A percentile compares a stretch with the other conserved stretches of the same genome.
Conservation (phyloP, 352 stramenopile species). For the Elongisporangium senticosum region DNA sequence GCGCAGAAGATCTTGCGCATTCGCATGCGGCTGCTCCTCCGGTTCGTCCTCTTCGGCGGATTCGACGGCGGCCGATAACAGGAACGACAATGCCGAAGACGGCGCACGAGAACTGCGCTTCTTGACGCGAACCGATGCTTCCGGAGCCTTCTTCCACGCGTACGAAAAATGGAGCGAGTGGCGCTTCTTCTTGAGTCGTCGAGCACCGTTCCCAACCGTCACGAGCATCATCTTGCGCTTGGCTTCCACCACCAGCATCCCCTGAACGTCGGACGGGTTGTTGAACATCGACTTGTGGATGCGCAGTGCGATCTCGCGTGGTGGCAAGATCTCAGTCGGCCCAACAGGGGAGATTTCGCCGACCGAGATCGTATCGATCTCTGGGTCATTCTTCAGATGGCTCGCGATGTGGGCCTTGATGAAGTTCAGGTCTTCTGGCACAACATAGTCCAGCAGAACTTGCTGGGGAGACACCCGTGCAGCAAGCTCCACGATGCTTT, state of each 20-base stretch:
- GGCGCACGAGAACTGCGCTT: slow-evolving; percentile 61
- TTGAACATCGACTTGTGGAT: slow-evolving; percentile 87
- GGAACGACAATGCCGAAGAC: slow-evolving; percentile 71
- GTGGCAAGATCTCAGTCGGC: slow-evolving; percentile 31
- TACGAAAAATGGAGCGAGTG: slow-evolving; percentile 72
- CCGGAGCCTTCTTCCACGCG: slow-evolving; percentile 76
- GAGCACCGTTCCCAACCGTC: slow-evolving; percentile 48
- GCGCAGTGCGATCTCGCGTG: slow-evolving; percentile 55
- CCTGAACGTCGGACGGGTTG: slow-evolving; percentile 64
- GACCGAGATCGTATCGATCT: slow-evolving; percentile 14
- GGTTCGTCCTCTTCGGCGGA: slow-evolving; percentile 74
- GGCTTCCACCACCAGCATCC: slow-evolving; percentile 68
- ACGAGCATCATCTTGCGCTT: slow-evolving; percentile 83
- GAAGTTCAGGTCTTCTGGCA: slow-evolving; percentile 57
- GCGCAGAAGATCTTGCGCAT: slow-evolving; percentile 44
- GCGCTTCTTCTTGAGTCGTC: slow-evolving; percentile 85
- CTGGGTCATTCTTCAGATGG: slow-evolving; percentile 40
- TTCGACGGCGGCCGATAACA: slow-evolving; percentile 64
- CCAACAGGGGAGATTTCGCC: slow-evolving; percentile 25
- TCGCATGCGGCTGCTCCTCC: slow-evolving; percentile 51
- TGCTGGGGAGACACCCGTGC: slow-evolving; percentile 50
- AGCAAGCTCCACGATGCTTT: slow-evolving; percentile 77
- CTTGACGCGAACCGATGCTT: slow-evolving; percentile 55
- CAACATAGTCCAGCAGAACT: slow-evolving; percentile 57
- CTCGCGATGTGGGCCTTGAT: slow-evolving; percentile 55